These are phyloP conservation scores for Volutella citrinella DNA, from an alignment of 2,329 filamentous ascomycete genomes.

Conservation along the genomic window DNA sequence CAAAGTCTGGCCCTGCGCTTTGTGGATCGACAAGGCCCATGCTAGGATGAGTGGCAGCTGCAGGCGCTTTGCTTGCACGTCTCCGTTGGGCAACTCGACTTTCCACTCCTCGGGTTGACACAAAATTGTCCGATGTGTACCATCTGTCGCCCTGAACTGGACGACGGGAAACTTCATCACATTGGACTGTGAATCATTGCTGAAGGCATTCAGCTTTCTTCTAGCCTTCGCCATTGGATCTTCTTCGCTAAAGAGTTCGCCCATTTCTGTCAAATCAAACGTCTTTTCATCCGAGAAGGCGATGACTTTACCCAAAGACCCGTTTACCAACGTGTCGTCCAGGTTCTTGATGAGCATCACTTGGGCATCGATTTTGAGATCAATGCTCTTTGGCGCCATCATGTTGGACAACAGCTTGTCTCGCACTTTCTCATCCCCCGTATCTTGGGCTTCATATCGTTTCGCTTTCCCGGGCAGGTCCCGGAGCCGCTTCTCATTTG, in stretches of 20 bases:
- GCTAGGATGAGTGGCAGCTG: constrained; percentile 88
- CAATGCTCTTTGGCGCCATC: constrained; percentile 82
- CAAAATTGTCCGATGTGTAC: constrained; percentile 61
- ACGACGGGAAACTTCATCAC: constrained; percentile 75
- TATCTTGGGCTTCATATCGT: constrained; percentile 71
- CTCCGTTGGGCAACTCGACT: constrained; percentile 91
- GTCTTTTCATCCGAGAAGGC: constrained; percentile 38
- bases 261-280: constrained; percentile 37
- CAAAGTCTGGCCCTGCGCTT: constrained; percentile 92
- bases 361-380: constrained; percentile 87
- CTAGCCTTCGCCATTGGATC: constrained; percentile 46
- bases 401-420: constrained; percentile 82
- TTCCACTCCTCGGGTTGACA: constrained; percentile 93
- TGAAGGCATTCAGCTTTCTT: constrained; percentile 55
- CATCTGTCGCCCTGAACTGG: constrained; percentile 74
- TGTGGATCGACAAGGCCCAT: constrained; percentile 97
- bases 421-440: constrained; percentile 67
- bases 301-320: constrained; percentile 80
- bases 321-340: constrained; percentile 90
- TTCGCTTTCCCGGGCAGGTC: constrained; percentile 66
- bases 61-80: constrained; percentile 82
- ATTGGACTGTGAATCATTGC: constrained; percentile 42
- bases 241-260: constrained; percentile 39
- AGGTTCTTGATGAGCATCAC: constrained; percentile 99
- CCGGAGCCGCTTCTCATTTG: constrained; percentile 73